Evolutionary conservation across 2,329 filamentous ascomycete genomes (phyloP).

Genomic region (Spiromastix sp.): DNA sequence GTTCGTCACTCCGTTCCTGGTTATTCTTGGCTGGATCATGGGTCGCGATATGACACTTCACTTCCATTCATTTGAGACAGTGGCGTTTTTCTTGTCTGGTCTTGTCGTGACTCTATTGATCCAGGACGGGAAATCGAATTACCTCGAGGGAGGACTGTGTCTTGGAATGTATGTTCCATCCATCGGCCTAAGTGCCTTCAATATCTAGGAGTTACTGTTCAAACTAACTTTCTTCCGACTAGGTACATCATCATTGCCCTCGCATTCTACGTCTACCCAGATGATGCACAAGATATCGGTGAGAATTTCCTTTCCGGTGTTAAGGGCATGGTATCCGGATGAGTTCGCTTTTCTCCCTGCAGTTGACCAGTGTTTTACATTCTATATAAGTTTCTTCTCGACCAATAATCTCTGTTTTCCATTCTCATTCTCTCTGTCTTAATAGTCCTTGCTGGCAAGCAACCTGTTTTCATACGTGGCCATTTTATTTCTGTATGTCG

Average conservation of each 20-base stretch:
- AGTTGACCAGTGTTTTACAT: constrained; percentile 1
- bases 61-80: constrained; percentile 72
- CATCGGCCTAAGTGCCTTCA: neutral
- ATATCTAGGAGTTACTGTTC: constrained; percentile 1
- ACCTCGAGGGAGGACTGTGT: constrained; percentile 70
- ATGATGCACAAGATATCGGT: constrained; percentile 20
- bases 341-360: neutral
- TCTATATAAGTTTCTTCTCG: no score
- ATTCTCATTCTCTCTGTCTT: no score
- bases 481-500: no score
- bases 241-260: constrained; percentile 37
- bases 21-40: constrained; percentile 71
- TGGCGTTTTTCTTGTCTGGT: constrained; percentile 65
- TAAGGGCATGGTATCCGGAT: no score
- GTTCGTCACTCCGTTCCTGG: constrained; percentile 68
- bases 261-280: constrained; percentile 40
- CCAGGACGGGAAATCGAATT: constrained; percentile 75
- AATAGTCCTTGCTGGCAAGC: no score
- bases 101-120: constrained; percentile 64
- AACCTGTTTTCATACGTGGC: no score
- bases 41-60: constrained; percentile 63
- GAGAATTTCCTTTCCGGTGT: neutral
- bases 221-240: constrained; percentile 6
- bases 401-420: no score
- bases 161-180: constrained; percentile 39